These are phyloP conservation scores for Fusarium luffae DNA, from an alignment of 2,329 filamentous ascomycete genomes.

Conservation along the genomic window DNA sequence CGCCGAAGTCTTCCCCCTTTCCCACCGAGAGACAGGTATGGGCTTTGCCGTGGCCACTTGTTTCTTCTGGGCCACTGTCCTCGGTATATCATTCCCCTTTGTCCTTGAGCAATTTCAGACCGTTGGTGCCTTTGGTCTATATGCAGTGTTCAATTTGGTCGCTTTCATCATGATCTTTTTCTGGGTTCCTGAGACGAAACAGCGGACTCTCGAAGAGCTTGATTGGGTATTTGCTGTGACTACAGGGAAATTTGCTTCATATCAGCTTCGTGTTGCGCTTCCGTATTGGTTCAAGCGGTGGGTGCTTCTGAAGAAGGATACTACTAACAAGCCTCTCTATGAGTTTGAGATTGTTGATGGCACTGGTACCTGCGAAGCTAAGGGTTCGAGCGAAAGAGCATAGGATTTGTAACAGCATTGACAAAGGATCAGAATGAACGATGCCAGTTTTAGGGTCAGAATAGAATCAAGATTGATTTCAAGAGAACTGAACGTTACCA, in stretches of 20 bases:
- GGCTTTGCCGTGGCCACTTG: slow-evolving; percentile 49
- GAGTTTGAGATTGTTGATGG: background rate
- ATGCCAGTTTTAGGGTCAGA: background rate
- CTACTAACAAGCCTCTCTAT: slow-evolving; percentile 49
- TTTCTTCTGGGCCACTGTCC: slow-evolving; percentile 44
- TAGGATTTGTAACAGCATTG: background rate
- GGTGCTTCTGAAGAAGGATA: slow-evolving; percentile 44
- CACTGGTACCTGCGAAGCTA: background rate
- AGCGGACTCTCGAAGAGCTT: slow-evolving; percentile 55
- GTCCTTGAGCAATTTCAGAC: slow-evolving; percentile 54
- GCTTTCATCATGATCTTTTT: slow-evolving; percentile 73
- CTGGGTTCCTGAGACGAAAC: slow-evolving; percentile 66
- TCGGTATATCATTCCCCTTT: slow-evolving; percentile 58
- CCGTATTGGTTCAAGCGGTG: slow-evolving; percentile 50
- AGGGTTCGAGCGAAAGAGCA: background rate
- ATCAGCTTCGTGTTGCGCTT: slow-evolving; percentile 50
- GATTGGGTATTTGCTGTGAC: slow-evolving; percentile 54
- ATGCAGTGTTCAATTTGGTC: slow-evolving; percentile 67
- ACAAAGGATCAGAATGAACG: background rate
- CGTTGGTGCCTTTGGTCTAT: slow-evolving; percentile 67
- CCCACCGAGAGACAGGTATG: slow-evolving; percentile 58
- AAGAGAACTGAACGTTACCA: background rate
- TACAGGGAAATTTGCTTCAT: slow-evolving; percentile 47
- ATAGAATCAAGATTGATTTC: background rate
- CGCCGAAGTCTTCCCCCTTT: slow-evolving; percentile 65